Evolutionary conservation across 2,329 filamentous ascomycete species (phyloP).

Genomic region (Tolypocladium ophioglossoides): DNA sequence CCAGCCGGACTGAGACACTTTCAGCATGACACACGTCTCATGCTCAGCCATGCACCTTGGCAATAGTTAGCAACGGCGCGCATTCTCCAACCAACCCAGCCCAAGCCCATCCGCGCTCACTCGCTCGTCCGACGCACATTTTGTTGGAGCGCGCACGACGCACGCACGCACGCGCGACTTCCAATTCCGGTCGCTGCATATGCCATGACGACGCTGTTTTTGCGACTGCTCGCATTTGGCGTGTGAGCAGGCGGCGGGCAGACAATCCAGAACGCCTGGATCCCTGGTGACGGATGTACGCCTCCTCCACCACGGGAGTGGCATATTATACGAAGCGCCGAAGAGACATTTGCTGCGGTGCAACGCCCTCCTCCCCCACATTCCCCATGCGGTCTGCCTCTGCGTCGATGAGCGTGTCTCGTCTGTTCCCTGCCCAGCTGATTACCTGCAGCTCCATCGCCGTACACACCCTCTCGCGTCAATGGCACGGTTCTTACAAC

Average conservation of each 20-base stretch:
- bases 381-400: neutral
- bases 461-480: neutral
- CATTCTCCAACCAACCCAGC: neutral
- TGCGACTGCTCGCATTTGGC: neutral
- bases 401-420: neutral
- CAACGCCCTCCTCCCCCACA: neutral
- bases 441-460: neutral
- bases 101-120: neutral
- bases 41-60: neutral
- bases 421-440: neutral
- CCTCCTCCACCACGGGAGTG: neutral
- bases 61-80: neutral
- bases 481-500: neutral
- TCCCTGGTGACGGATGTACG: neutral
- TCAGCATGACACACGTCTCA: neutral
- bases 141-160: neutral
- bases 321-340: neutral
- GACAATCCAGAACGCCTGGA: neutral
- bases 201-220: neutral
- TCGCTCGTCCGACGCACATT: neutral
- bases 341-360: neutral
- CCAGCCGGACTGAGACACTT: neutral
- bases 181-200: neutral
- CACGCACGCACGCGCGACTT: neutral
- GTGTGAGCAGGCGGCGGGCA: neutral